phyloP scores from a whole-genome alignment of 208 protist species.

The Wallacemonas sp. region DNA sequence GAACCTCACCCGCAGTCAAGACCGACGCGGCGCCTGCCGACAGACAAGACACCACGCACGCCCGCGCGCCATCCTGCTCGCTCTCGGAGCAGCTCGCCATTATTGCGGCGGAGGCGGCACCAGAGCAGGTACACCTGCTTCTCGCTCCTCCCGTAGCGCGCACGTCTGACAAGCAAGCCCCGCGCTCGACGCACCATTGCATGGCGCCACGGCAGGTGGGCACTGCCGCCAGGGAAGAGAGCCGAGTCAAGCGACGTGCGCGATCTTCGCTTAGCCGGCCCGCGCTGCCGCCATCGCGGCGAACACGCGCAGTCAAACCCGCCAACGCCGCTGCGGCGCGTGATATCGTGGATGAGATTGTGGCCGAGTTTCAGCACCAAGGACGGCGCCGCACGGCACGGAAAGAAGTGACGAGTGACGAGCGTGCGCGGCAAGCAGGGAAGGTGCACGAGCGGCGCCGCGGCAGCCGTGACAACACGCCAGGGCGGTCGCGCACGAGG shows the following conservation, averaged over 20 bases:
- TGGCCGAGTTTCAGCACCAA: background rate
- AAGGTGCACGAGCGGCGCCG: no score
- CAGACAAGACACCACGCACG: background rate
- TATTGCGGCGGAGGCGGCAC: background rate
- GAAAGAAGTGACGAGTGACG: background rate
- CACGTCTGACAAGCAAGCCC: no score
- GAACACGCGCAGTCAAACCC: background rate
- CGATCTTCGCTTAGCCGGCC: no score
- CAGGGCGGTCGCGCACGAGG: no score
- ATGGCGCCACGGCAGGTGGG: no score
- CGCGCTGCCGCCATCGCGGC: background rate
- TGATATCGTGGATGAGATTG: background rate
- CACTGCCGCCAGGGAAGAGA: no score
- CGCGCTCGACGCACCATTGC: no score
- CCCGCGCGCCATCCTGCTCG: background rate
- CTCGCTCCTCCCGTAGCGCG: background rate
- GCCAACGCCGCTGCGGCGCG: background rate
- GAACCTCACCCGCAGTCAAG: no score
- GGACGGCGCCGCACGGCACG: background rate
- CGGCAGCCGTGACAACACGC: no score
- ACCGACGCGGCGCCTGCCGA: background rate
- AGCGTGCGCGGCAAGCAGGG: background rate
- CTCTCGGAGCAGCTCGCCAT: conserved; percentile 14
- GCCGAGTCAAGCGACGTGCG: no score
- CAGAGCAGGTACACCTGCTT: background rate